Percentiles rank a stretch among this genome's conserved stretches.
Conservation (phyloP, 805 yeast genomes). For the Sugiyamaella lignohabitans region DNA sequence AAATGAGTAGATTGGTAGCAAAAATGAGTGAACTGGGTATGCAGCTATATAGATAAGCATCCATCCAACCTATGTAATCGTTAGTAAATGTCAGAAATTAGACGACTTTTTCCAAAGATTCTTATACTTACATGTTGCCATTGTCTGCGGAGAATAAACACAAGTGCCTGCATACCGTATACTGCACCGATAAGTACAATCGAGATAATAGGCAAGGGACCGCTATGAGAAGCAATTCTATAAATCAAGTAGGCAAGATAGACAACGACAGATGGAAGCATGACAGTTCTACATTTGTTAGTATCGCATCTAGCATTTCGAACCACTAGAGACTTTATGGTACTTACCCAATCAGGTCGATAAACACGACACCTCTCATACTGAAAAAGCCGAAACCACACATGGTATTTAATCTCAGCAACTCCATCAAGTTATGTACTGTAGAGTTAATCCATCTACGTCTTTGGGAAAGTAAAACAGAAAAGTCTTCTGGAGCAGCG, state of each 20-base stretch:
- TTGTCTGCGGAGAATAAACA: conserved; percentile 41
- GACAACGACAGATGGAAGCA: conserved; percentile 52
- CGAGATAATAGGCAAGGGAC: conserved; percentile 48
- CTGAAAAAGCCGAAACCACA: conserved; percentile 58
- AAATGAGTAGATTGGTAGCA: conserved; percentile 52
- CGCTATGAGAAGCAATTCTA: conserved; percentile 44
- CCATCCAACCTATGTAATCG: no score
- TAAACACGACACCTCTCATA: conserved; percentile 52
- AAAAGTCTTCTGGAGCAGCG: conserved; percentile 48
- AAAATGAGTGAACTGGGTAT: conserved; percentile 56
- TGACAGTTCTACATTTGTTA: no score
- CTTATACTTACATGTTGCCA: conserved; percentile 43
- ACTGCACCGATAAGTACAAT: conserved; percentile 49
- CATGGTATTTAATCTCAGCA: conserved; percentile 48
- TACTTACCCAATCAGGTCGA: conserved; percentile 42
- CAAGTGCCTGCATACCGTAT: conserved; percentile 55
- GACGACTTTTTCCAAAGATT: no score
- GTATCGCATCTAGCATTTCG: conserved; percentile 20
- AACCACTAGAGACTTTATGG: background rate
- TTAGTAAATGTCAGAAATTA: no score
- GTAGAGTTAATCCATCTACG: conserved; percentile 66
- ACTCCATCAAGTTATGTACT: conserved; percentile 54
- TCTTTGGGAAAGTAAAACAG: conserved; percentile 48
- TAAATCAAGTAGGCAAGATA: conserved; percentile 48
- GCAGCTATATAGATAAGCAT: conserved; percentile 52